A percentile compares a stretch with the other conserved stretches of the same genome.
Evolutionary conservation across 352 stramenopile species (phyloP).

Genomic region (Globisporangium heterothallicum): DNA sequence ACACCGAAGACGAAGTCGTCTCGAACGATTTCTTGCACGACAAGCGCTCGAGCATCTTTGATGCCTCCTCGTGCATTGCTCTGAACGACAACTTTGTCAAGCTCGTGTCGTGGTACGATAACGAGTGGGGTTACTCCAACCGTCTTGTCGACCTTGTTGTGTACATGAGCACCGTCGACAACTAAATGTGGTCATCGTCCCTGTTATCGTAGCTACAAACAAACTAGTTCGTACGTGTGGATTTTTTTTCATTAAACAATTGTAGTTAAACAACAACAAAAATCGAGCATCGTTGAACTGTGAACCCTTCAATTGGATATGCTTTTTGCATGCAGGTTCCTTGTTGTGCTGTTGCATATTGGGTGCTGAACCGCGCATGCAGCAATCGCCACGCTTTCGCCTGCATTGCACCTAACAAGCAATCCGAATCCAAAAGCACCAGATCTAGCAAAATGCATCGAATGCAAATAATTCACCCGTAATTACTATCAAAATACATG

Average conservation of each 20-base stretch:
- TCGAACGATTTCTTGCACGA: conserved; percentile 97
- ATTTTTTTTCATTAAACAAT: neutral
- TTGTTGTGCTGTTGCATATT: too few relatives aligned
- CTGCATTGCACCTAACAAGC: too few relatives aligned
- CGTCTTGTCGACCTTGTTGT: conserved; percentile 70
- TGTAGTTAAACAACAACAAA: too few relatives aligned
- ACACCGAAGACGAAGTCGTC: conserved; percentile 96
- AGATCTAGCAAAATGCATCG: too few relatives aligned
- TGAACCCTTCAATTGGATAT: too few relatives aligned
- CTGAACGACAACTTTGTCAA: conserved; percentile 96
- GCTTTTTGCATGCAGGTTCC: too few relatives aligned
- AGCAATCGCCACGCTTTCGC: too few relatives aligned
- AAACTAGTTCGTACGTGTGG: neutral
- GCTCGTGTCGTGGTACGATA: conserved; percentile 94
- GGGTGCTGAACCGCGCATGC: too few relatives aligned
- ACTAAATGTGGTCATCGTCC: conserved; percentile 16
- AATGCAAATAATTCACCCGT: neutral
- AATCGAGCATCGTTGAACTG: too few relatives aligned
- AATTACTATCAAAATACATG: conserved; percentile 3
- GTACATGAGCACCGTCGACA: conserved; percentile 47
- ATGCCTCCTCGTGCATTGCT: conserved; percentile 92
- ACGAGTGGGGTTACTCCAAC: conserved; percentile 93
- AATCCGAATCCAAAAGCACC: too few relatives aligned
- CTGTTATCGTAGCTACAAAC: neutral
- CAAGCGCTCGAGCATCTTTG: conserved; percentile 91